A percentile compares a stretch with the other conserved stretches of the same genome.
Conservation (phyloP, 192 early-diverging fungal genomes). For the Chytriomyces confervae region DNA sequence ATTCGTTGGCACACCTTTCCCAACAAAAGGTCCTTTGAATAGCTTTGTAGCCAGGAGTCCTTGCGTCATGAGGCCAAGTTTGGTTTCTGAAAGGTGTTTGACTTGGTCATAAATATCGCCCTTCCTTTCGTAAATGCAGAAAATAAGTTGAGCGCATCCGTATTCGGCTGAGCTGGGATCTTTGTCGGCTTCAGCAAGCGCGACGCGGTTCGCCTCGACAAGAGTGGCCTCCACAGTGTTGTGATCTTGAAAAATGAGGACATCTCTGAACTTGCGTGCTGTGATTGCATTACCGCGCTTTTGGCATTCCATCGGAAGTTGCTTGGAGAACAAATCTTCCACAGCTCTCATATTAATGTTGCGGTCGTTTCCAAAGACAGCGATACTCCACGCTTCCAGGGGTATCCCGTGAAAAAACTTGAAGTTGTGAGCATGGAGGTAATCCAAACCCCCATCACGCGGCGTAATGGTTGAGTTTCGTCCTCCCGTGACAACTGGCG, state of each 20-base stretch:
- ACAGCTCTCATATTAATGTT: conserved; percentile 2
- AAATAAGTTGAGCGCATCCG: conserved; percentile 23
- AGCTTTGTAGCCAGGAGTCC: conserved; percentile 71
- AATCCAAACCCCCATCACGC: conserved; percentile 8
- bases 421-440: neutral
- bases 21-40: conserved; percentile 16
- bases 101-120: conserved; percentile 70
- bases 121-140: conserved; percentile 4
- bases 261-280: neutral
- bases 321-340: neutral
- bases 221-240: neutral
- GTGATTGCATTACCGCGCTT: conserved; percentile 19
- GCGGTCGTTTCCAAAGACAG: conserved; percentile 23
- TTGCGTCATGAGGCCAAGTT: conserved; percentile 81
- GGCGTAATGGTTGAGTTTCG: conserved; percentile 12
- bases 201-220: neutral
- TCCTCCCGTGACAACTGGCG: conserved; percentile 35
- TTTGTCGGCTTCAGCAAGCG: neutral
- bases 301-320: conserved; percentile 11
- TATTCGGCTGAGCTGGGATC: neutral
- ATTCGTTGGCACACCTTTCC: conserved; percentile 81
- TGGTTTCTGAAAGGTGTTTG: conserved; percentile 81
- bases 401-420: conserved; percentile 17
- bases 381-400: conserved; percentile 19
- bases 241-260: neutral